These are phyloP conservation scores for Aspergillus spinulosporus DNA, from an alignment of 2,329 filamentous ascomycete genomes.

Conservation along the genomic window DNA sequence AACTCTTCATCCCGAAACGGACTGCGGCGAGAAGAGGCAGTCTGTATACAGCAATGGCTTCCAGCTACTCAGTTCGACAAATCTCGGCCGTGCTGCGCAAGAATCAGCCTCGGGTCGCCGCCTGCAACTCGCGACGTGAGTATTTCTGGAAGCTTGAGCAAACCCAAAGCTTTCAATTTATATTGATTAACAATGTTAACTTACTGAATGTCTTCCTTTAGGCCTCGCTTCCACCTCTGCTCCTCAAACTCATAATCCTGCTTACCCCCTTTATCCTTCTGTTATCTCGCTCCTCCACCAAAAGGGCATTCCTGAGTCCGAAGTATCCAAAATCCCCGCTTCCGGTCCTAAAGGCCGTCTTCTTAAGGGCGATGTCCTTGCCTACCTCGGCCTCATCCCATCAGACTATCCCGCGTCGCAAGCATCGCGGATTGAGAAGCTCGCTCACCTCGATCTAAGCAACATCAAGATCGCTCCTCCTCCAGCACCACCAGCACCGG, in stretches of 20 bases:
- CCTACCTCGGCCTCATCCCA: conserved; percentile 78
- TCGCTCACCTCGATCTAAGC: conserved; percentile 84
- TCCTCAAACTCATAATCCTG: conserved; percentile 42
- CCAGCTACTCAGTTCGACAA: conserved; percentile 34
- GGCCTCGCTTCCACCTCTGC: conserved; percentile 40
- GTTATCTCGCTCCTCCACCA: conserved; percentile 78
- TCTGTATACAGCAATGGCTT: conserved; percentile 32
- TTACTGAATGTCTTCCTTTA: too few species aligned
- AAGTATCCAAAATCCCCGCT: conserved; percentile 77
- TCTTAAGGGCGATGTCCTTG: conserved; percentile 92
- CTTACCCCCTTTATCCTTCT: conserved; percentile 65
- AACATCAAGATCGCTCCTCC: conserved; percentile 76
- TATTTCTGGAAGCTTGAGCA: conserved; percentile 19
- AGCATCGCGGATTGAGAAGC: conserved; percentile 70
- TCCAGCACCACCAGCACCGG: conserved; percentile 30
- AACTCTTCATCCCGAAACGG: conserved; percentile 11
- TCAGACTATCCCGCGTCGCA: conserved; percentile 69
- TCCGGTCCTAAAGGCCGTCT: conserved; percentile 85
- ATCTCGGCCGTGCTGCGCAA: conserved; percentile 38
- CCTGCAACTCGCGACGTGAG: conserved; percentile 37
- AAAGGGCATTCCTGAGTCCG: conserved; percentile 72
- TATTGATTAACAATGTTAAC: too few species aligned
- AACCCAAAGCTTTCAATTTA: not conserved
- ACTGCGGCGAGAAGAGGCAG: conserved; percentile 9
- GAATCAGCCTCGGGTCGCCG: conserved; percentile 33